Percentiles rank a stretch among this genome's conserved stretches.
Evolutionary conservation across 305 asterid species (phyloP).

Genomic region (Rubia tinctorum): DNA sequence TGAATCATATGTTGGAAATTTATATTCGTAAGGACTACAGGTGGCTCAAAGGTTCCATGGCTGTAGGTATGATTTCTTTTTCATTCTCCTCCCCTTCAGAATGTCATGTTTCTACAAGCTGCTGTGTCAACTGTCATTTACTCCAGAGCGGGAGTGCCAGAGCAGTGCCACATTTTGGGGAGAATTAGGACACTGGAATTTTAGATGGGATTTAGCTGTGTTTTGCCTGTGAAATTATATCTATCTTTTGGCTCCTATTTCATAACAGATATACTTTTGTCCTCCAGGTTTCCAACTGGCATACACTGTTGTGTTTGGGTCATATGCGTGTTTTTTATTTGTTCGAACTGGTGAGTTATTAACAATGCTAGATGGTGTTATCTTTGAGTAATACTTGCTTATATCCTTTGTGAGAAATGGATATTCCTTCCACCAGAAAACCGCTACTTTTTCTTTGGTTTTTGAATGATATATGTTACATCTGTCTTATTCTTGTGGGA

Average conservation of each 20-base stretch:
- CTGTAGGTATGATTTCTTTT: constrained; percentile 60
- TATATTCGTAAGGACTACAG: constrained; percentile 52
- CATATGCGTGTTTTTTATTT: constrained; percentile 39
- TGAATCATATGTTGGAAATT: constrained; percentile 78
- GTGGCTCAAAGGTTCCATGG: constrained; percentile 55
- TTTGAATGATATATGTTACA: not conserved
- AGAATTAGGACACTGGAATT: not conserved
- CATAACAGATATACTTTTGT: not conserved
- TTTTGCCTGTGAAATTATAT: not conserved
- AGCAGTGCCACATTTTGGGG: not conserved
- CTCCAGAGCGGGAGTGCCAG: not conserved
- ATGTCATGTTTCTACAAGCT: not conserved
- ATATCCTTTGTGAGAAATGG: not conserved
- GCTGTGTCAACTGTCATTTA: not conserved
- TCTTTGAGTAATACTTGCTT: not conserved
- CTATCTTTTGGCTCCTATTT: not conserved
- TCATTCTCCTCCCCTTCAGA: not conserved
- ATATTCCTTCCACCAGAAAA: not conserved
- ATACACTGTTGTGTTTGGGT: constrained; percentile 76
- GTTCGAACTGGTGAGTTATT: constrained; percentile 55
- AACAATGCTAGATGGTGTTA: constrained; percentile 7
- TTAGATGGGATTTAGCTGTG: not conserved
- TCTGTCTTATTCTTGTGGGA: constrained; percentile 7
- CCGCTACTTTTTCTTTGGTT: not conserved
- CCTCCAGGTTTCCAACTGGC: constrained; percentile 85